Evolutionary conservation across 1,284 basidiomycete genomes (phyloP).

Genomic region (Mycosarcoma mackinlayi): DNA sequence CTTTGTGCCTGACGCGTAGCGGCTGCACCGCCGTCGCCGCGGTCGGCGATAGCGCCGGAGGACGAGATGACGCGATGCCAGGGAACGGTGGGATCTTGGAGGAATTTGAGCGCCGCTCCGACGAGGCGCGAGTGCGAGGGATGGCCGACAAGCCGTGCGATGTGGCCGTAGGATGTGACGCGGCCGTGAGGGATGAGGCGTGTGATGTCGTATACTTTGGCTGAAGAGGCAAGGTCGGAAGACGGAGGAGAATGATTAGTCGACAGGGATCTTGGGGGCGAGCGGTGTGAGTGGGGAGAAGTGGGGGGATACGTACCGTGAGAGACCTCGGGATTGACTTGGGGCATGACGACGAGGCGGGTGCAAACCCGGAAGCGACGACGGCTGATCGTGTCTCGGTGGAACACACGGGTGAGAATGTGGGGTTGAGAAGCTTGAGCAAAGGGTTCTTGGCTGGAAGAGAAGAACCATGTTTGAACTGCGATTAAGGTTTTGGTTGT

Average conservation of each 20-base stretch:
- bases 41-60: constrained; percentile 60
- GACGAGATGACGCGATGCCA: constrained; percentile 64
- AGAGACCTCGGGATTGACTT: constrained; percentile 49
- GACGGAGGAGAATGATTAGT: background rate
- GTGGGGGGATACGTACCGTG: constrained; percentile 21
- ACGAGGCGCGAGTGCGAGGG: constrained; percentile 62
- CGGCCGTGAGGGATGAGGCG: constrained; percentile 56
- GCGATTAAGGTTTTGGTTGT: constrained; percentile 14
- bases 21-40: constrained; percentile 64
- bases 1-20: constrained; percentile 57
- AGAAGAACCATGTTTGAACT: too few relatives aligned
- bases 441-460: too few relatives aligned
- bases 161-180: constrained; percentile 66
- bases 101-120: constrained; percentile 60
- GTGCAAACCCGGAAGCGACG: too few relatives aligned
- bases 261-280: too few relatives aligned
- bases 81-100: constrained; percentile 53
- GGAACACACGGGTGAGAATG: background rate
- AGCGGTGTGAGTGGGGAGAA: background rate
- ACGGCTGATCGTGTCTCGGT: background rate
- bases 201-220: constrained; percentile 60
- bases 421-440: too few relatives aligned
- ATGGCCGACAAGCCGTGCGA: constrained; percentile 60
- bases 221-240: constrained; percentile 17
- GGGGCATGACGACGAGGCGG: too few relatives aligned